A percentile compares a stretch with the other conserved stretches of the same genome.
phyloP scores from a whole-genome alignment of 2,329 filamentous ascomycete species.

The Colletotrichum spinosum region DNA sequence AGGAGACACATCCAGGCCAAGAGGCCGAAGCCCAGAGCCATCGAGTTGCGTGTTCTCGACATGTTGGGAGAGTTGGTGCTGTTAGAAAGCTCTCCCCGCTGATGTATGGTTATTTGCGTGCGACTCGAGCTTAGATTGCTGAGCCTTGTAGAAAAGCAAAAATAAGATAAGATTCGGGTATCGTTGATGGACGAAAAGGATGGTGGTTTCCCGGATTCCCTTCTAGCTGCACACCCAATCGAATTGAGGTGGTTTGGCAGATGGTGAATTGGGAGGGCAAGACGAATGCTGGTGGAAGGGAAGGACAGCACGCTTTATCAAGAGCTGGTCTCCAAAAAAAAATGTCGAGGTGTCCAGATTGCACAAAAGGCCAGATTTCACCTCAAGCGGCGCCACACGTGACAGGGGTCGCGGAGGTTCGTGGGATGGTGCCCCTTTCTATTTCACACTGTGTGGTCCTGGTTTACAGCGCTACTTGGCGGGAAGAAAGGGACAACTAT shows the following conservation, averaged over 20 bases:
- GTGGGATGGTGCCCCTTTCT: conserved; percentile 8
- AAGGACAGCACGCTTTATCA: conserved; percentile 49
- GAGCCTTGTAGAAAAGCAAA: conserved; percentile 16
- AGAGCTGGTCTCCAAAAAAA: conserved; percentile 44
- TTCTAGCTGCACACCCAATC: conserved; percentile 35
- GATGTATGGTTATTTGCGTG: conserved; percentile 12
- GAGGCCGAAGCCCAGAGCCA: conserved; percentile 86
- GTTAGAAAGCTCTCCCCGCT: conserved; percentile 29
- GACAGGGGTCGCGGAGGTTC: conserved; percentile 40
- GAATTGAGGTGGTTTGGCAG: conserved; percentile 33
- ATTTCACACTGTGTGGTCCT: conserved; percentile 38
- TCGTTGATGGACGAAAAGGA: conserved; percentile 4
- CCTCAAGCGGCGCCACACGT: conserved; percentile 46
- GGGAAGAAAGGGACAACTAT: no score
- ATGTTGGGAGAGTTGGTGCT: conserved; percentile 46
- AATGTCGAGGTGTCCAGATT: conserved; percentile 59
- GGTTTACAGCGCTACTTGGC: conserved; percentile 2
- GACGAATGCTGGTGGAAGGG: conserved; percentile 40
- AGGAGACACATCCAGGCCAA: conserved; percentile 93
- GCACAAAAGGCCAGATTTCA: conserved; percentile 64
- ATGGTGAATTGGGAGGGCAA: conserved; percentile 33
- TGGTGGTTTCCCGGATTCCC: conserved; percentile 20
- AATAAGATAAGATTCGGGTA: background rate
- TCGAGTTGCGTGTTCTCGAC: conserved; percentile 72
- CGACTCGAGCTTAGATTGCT: conserved; percentile 17